These are phyloP conservation scores for Clitopilus passeckerianus DNA, from an alignment of 768 basidiomycete genomes.

Conservation along the genomic window DNA sequence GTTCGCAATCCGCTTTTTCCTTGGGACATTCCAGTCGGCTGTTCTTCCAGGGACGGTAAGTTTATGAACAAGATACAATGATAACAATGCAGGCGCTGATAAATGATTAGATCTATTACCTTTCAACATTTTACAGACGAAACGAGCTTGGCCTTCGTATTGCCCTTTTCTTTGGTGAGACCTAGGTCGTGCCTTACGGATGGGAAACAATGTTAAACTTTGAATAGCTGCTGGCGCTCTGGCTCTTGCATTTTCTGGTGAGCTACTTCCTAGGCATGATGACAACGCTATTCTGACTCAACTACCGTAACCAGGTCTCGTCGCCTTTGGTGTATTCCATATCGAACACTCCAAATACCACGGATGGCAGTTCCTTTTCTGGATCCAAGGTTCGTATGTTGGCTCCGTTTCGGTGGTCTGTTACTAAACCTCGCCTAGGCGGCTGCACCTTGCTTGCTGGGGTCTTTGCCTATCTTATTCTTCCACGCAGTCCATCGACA, in stretches of 20 bases:
- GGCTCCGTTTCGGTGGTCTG: neutral
- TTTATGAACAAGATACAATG: neutral
- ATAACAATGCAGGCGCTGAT: neutral
- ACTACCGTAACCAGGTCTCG: constrained; percentile 26
- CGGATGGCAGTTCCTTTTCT: constrained; percentile 48
- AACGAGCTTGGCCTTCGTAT: constrained; percentile 45
- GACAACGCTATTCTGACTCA: neutral
- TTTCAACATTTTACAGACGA: constrained; percentile 46
- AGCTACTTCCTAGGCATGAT: neutral
- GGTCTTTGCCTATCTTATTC: constrained; percentile 40
- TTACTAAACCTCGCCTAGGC: constrained; percentile 17
- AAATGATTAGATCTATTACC: constrained; percentile 33
- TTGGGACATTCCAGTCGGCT: constrained; percentile 45
- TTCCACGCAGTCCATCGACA: constrained; percentile 35
- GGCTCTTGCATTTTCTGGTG: constrained; percentile 42
- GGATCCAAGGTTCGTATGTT: constrained; percentile 37
- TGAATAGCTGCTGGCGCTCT: constrained; percentile 35
- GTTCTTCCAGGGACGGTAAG: constrained; percentile 41
- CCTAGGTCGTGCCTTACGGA: neutral
- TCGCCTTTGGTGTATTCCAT: constrained; percentile 48
- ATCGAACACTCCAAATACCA: constrained; percentile 34
- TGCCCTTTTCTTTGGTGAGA: constrained; percentile 41
- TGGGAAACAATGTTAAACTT: neutral
- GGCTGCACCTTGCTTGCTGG: constrained; percentile 36
- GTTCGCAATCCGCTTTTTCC: constrained; percentile 42